Evolutionary conservation across 2,329 filamentous ascomycete genomes (phyloP), one percentile per base, ranked within the genome.

Genomic region (Penicillium brasilianum): DNA sequence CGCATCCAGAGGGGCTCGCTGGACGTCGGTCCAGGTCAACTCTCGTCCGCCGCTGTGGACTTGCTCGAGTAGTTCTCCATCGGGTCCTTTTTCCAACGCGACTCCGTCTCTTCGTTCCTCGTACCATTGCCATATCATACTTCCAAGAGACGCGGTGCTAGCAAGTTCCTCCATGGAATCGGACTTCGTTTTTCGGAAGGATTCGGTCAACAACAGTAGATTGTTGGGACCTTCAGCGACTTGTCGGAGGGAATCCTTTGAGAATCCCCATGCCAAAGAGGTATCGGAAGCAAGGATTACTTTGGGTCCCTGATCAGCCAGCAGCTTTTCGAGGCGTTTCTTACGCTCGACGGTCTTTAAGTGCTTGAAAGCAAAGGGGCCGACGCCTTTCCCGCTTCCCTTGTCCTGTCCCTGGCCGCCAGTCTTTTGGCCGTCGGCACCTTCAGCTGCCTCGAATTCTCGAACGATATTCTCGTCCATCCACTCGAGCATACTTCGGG

Each of bases 401-500:
- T 78, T 76, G 18, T 81, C 76, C 41, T 74, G 74, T 13, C 68
- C 62, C 30, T 71, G 69, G 4, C 69, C 70, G 51, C 74, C 70
- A 48, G 70, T 62, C 51, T 73, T 71, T 64, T 82, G 82, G 30
- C 71, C 72, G 58, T 80, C 78, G 25, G 73, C 74, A 37, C 78
- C 77, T 60, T 80, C 77, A 1, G 77, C 82, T 16, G 89, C 88
- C 74, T 97, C 93, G 63, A 97, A 96, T 70, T 98, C 94, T 57
- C 93, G 88, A 44, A 96, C 90, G 61, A 99, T 96, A 60, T 88
- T 90, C 72, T 97, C 93, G 73, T 98, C 93, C 93, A 99, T 98
- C 95, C 95, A 99, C 74, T 99, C 95, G 34, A 99, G 82, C 91
- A 99, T 96, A 75, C 94, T 97, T 67, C 93, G 86, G 28, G 94